phyloP scores from a whole-genome alignment of 1,139 yeast species.

The Geotrichum reessii region DNA sequence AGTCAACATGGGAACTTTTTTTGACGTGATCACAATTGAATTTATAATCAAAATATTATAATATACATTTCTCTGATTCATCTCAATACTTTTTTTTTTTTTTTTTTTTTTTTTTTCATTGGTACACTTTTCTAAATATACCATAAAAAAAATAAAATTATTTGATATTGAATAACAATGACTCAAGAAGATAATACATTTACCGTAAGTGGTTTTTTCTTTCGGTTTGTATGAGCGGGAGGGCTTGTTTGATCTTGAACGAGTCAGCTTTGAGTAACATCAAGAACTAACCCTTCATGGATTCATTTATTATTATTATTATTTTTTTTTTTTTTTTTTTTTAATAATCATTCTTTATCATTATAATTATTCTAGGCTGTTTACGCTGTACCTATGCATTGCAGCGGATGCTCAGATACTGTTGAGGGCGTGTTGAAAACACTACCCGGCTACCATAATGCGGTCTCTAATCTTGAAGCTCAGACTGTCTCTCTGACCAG shows the following conservation, averaged over 20 bases:
- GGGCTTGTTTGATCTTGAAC: background rate
- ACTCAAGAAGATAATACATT: background rate
- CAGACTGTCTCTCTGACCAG: slow-evolving; percentile 64
- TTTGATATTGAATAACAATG: background rate
- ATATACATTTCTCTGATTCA: no score
- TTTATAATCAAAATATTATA: no score
- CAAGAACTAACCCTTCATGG: background rate
- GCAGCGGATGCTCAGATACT: slow-evolving; percentile 61
- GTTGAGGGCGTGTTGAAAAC: slow-evolving; percentile 49
- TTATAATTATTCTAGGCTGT: slow-evolving; percentile 28
- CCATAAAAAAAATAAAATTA: background rate
- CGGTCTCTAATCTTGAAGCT: slow-evolving; percentile 46
- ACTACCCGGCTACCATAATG: slow-evolving; percentile 40
- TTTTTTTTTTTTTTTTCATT: background rate
- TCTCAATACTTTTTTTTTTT: background rate
- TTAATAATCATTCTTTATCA: no score
- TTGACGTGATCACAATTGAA: no score
- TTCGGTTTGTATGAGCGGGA: background rate
- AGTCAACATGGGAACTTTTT: no score
- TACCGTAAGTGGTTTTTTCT: slow-evolving; percentile 8
- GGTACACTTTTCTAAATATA: background rate
- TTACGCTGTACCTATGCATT: slow-evolving; percentile 74
- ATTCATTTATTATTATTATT: no score
- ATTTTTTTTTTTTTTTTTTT: no score
- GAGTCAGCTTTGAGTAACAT: background rate